Evolutionary conservation across 176 grass and related monocot genomes (phyloP), one percentile per base, ranked within the genome.

Genomic region (Aegilops tauschii): DNA sequence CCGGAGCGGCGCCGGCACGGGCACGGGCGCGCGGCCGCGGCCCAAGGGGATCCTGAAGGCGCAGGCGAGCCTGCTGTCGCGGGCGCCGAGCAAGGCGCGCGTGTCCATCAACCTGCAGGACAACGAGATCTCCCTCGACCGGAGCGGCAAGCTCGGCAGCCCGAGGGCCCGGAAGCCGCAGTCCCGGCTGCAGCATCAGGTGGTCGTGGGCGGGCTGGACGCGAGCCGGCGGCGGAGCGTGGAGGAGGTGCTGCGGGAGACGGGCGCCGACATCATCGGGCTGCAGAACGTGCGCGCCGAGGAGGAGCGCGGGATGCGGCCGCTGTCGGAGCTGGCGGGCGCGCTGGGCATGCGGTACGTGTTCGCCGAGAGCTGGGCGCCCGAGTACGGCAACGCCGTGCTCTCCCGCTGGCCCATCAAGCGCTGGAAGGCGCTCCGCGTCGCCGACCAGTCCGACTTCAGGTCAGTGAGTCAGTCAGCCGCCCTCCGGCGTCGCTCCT

Each of bases 301-400:
- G 87, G 94, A 99, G 90, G 94, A 90, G 83, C 93, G 89, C 63
- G 97, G 90, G 67, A 99, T 99, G 97, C 83, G 86, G 31, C 94
- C 97, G 73, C 89, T 99, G 64, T 96, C 97, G 29, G 94, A 96
- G 1, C 86, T 99, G 20, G 97, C 97, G 5, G 89, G 88, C 30
- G 90, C 85, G 64, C 89, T 99, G 6, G 97, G 97, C 59, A 99
- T 99, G 97, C 90, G 88, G 52, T 99, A 90, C 80, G 89, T 97
- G 32, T 99, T 99, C 81, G 97, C 97, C 3, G 97, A 99, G 90
- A 99, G 97, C 91, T 99, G 97, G 97, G 97, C 97, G 72, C 97
- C 97, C 25, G 90, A 97, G 73, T 99, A 93, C 83, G 97, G 97
- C 80, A 91, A 99, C 76, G 97, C 97, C 70, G 78, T 99, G 39